phyloP scores from a whole-genome alignment of 1,139 yeast species.

The Casaregolazyma suthepensis region DNA sequence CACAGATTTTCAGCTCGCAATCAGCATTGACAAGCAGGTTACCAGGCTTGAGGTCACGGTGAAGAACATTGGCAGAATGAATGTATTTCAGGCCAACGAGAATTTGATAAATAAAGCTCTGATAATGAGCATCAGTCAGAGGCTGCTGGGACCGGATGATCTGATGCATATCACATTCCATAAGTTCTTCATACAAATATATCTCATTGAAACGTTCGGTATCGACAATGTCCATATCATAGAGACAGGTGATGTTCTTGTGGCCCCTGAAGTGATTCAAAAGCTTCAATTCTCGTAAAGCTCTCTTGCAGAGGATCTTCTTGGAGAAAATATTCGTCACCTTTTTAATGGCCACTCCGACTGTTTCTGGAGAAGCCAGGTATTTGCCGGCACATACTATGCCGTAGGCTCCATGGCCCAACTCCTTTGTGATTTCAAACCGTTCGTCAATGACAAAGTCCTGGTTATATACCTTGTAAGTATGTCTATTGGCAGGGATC shows the following conservation, averaged over 20 bases:
- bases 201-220: constrained; percentile 84
- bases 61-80: constrained; percentile 93
- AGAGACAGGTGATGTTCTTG: constrained; percentile 86
- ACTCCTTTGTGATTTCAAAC: constrained; percentile 78
- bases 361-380: constrained; percentile 53
- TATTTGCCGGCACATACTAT: constrained; percentile 91
- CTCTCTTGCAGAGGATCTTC: constrained; percentile 81
- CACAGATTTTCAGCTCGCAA: constrained; percentile 93
- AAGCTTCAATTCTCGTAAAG: constrained; percentile 80
- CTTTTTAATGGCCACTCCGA: constrained; percentile 78
- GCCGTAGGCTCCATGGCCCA: constrained; percentile 98
- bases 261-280: constrained; percentile 79
- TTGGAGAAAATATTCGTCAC: constrained; percentile 88
- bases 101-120: constrained; percentile 85
- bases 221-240: constrained; percentile 86
- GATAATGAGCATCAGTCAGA: constrained; percentile 90
- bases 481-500: constrained; percentile 29
- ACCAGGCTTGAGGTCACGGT: constrained; percentile 92
- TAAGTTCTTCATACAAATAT: constrained; percentile 85
- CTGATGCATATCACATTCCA: constrained; percentile 99
- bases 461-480: constrained; percentile 73
- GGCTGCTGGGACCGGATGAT: constrained; percentile 92
- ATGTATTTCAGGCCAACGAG: constrained; percentile 90
- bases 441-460: constrained; percentile 83
- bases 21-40: constrained; percentile 90